Conservation (phyloP, 441 rosid genomes). For the Breynia disticha region DNA sequence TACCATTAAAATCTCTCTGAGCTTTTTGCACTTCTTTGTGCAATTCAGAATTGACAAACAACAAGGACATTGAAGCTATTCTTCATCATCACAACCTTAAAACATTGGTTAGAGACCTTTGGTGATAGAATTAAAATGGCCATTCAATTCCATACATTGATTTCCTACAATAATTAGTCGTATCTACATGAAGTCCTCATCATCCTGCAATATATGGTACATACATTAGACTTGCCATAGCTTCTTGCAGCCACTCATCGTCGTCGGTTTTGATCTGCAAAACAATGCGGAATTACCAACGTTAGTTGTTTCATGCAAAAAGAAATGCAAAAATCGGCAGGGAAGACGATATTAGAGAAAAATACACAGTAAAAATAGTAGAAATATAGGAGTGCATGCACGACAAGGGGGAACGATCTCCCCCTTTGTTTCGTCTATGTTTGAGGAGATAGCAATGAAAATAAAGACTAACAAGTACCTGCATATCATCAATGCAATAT, state of each 20-base stretch:
- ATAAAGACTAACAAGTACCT: slow-evolving; percentile 31
- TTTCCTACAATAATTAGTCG: neutral
- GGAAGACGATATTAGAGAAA: neutral
- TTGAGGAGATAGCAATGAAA: too few species aligned
- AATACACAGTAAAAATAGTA: too few species aligned
- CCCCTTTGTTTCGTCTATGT: too few species aligned
- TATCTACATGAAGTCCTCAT: neutral
- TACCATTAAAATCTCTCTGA: too few species aligned
- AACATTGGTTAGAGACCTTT: too few species aligned
- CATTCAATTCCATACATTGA: neutral
- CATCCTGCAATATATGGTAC: slow-evolving; percentile 38
- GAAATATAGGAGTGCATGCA: too few species aligned
- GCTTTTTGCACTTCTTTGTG: too few species aligned
- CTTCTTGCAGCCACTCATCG: slow-evolving; percentile 76
- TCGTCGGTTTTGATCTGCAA: slow-evolving; percentile 51
- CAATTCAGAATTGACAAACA: too few species aligned
- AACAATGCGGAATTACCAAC: neutral
- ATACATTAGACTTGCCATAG: slow-evolving; percentile 58
- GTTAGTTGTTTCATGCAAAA: neutral
- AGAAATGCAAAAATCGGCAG: neutral
- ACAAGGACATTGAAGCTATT: too few species aligned
- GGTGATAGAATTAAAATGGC: too few species aligned
- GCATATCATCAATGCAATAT: slow-evolving; percentile 28
- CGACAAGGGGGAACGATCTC: too few species aligned
- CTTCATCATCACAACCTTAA: too few species aligned